A percentile compares a stretch with the other conserved stretches of the same genome.
These are phyloP conservation scores for Metschnikowia reukaufii DNA, from an alignment of 805 yeast genomes.

Conservation along the genomic window DNA sequence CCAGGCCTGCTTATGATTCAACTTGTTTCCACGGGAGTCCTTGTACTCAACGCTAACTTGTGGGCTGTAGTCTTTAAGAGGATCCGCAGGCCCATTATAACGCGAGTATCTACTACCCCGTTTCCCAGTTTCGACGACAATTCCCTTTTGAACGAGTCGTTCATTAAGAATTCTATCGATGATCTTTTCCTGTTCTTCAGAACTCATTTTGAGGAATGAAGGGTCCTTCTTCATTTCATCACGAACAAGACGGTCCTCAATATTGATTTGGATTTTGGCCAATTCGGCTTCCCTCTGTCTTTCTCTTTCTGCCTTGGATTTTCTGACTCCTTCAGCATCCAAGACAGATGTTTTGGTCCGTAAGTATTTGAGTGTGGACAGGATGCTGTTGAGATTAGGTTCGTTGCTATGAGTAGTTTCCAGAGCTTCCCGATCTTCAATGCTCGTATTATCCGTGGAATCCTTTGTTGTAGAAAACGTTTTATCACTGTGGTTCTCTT, in stretches of 20 bases:
- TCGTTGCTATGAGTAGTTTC: neutral
- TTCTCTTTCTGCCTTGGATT: conserved; percentile 20
- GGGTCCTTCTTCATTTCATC: conserved; percentile 31
- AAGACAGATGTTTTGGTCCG: conserved; percentile 5
- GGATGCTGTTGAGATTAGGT: conserved; percentile 11
- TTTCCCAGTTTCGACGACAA: conserved; percentile 19
- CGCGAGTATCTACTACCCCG: conserved; percentile 10
- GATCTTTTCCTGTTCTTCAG: conserved; percentile 28
- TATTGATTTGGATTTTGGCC: conserved; percentile 28
- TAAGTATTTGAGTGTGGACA: conserved; percentile 19
- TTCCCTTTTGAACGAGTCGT: conserved; percentile 27
- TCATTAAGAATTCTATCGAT: conserved; percentile 32
- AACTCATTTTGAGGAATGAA: conserved; percentile 25
- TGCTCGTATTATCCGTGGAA: neutral
- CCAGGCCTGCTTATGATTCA: conserved; percentile 70
- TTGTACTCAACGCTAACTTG: conserved; percentile 54
- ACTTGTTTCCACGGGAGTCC: conserved; percentile 61
- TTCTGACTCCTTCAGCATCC: conserved; percentile 1
- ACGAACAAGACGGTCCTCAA: conserved; percentile 34
- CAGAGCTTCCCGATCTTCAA: neutral
- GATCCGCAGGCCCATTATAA: conserved; percentile 9
- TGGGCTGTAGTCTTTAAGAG: conserved; percentile 42
- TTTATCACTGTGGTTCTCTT: neutral
- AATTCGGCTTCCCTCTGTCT: conserved; percentile 31
- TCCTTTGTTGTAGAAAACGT: neutral